These are phyloP conservation scores for Leccinum pellstonianum DNA, from an alignment of 768 basidiomycete genomes.

Conservation along the genomic window DNA sequence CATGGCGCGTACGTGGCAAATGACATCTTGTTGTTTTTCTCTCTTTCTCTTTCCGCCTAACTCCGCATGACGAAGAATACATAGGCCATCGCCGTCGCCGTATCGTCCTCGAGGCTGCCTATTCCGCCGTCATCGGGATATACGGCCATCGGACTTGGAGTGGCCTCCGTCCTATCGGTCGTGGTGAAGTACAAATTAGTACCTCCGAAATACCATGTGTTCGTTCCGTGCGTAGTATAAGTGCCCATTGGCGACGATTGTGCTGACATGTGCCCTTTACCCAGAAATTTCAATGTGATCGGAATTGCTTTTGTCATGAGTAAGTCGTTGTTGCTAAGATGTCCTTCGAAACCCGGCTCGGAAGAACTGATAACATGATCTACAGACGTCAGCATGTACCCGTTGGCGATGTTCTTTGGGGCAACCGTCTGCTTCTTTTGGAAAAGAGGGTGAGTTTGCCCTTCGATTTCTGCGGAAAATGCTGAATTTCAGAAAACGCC, in stretches of 20 bases:
- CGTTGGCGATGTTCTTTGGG: background rate
- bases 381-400: background rate
- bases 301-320: background rate
- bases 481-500: background rate
- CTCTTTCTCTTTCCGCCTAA: background rate
- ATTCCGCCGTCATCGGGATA: slow-evolving; percentile 3
- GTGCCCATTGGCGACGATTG: too few relatives aligned
- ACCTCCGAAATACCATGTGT: slow-evolving; percentile 1
- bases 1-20: background rate
- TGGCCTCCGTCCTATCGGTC: slow-evolving; percentile 1
- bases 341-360: background rate
- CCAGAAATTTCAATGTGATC: background rate
- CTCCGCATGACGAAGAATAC: background rate
- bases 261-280: background rate
- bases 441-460: background rate
- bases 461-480: background rate
- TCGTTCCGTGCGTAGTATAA: slow-evolving; percentile 1
- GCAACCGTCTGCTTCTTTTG: background rate
- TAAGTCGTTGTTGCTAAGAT: background rate
- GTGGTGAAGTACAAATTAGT: slow-evolving; percentile 5
- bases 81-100: background rate
- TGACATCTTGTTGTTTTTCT: background rate
- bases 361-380: background rate
- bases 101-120: background rate
- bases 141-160: background rate